These are phyloP conservation scores for Extremus antarcticus DNA, from an alignment of 495 filamentous ascomycete genomes.

Conservation along the genomic window DNA sequence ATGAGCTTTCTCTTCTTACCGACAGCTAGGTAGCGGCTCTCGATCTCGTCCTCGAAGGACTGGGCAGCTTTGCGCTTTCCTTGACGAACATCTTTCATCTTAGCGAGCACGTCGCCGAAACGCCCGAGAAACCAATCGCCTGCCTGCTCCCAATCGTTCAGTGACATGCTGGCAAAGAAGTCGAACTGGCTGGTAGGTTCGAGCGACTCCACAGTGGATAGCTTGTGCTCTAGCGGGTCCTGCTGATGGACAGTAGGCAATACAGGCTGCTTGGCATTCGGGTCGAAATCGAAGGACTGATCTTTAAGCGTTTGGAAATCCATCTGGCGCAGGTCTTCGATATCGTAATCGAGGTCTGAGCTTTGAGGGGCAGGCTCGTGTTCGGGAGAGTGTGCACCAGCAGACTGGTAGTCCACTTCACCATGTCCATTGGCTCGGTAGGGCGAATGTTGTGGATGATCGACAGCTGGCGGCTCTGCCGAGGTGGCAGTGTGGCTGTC, in stretches of 20 bases:
- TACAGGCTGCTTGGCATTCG: slow-evolving; percentile 14
- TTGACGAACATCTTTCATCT: slow-evolving; percentile 52
- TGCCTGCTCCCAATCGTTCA: slow-evolving; percentile 70
- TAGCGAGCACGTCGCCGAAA: slow-evolving; percentile 51
- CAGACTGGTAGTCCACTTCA: not conserved
- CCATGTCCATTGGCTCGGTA: not conserved
- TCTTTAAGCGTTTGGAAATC: slow-evolving; percentile 40
- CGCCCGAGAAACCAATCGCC: slow-evolving; percentile 69
- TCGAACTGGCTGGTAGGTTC: slow-evolving; percentile 39
- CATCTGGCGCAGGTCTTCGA: slow-evolving; percentile 4
- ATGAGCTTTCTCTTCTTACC: slow-evolving; percentile 43
- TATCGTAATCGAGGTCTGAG: slow-evolving; percentile 11
- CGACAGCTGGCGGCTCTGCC: no score
- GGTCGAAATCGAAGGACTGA: slow-evolving; percentile 47
- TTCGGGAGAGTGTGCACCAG: not conserved
- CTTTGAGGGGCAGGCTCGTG: not conserved
- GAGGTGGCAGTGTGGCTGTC: no score
- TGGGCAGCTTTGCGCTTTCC: slow-evolving; percentile 53
- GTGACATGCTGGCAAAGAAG: slow-evolving; percentile 53
- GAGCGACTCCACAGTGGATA: slow-evolving; percentile 23
- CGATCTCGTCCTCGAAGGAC: slow-evolving; percentile 60
- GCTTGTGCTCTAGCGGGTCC: not conserved
- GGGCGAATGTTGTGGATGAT: no score
- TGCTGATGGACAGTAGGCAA: slow-evolving; percentile 25
- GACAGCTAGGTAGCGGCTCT: slow-evolving; percentile 42